These are phyloP conservation scores for Candida sp. DNA, from an alignment of 1,139 yeast species.

Conservation along the genomic window DNA sequence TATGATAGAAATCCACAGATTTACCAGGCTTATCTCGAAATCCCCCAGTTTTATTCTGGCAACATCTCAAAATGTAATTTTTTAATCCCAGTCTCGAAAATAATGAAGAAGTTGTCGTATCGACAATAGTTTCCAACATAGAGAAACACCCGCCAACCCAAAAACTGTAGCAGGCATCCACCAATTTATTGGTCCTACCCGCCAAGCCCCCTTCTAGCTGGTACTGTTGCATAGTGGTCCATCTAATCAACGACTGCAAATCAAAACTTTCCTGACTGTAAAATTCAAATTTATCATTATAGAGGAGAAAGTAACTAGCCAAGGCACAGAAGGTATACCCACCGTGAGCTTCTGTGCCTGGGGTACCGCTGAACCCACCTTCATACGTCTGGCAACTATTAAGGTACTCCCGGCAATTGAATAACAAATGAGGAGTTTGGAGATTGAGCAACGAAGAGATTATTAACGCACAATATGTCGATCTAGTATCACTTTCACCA, in stretches of 20 bases:
- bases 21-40: constrained; percentile 86
- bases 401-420: constrained; percentile 60
- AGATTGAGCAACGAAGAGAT: constrained; percentile 67
- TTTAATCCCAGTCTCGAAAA: constrained; percentile 55
- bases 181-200: constrained; percentile 90
- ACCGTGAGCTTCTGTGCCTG: constrained; percentile 91
- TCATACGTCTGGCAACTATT: constrained; percentile 80
- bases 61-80: constrained; percentile 69
- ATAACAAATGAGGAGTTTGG: constrained; percentile 56
- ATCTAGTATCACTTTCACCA: constrained; percentile 87
- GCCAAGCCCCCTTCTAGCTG: constrained; percentile 78
- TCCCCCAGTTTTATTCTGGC: constrained; percentile 72
- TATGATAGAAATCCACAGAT: constrained; percentile 82
- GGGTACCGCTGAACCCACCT: constrained; percentile 90
- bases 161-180: constrained; percentile 94
- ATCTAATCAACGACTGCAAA: constrained; percentile 44
- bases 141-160: constrained; percentile 89
- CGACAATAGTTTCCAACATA: constrained; percentile 53
- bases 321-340: constrained; percentile 93
- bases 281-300: background rate
- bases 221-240: constrained; percentile 73
- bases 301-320: constrained; percentile 58
- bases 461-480: constrained; percentile 84
- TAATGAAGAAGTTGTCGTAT: constrained; percentile 17
- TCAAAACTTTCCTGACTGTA: constrained; percentile 16